These are phyloP conservation scores for Paramecium primaurelia DNA, from an alignment of 73 alveolate genomes.

Conservation along the genomic window DNA sequence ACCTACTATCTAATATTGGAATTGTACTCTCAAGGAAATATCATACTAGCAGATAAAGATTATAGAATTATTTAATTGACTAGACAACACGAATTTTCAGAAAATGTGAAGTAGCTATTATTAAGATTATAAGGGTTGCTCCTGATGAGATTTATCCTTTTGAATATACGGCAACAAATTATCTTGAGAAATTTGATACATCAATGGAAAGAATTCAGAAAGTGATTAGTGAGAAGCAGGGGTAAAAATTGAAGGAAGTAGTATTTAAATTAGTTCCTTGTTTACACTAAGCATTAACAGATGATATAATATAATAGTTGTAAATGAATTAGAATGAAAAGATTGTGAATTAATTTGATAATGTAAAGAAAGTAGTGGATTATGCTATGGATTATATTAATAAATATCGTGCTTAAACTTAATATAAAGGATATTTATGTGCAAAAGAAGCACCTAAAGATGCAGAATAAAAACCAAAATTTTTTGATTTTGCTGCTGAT, in stretches of 20 bases:
- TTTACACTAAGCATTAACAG: conserved; percentile 70
- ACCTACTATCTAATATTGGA: conserved; percentile 77
- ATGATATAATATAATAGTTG: conserved; percentile 66
- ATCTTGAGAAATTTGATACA: conserved; percentile 64
- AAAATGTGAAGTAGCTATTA: conserved; percentile 58
- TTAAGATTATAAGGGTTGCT: conserved; percentile 53
- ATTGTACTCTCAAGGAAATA: conserved; percentile 82
- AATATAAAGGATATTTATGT: conserved; percentile 38
- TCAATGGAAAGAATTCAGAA: conserved; percentile 62
- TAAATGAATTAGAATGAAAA: conserved; percentile 67
- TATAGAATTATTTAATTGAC: conserved; percentile 72
- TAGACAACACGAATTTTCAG: conserved; percentile 80
- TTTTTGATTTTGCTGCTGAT: conserved; percentile 69
- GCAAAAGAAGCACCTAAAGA: conserved; percentile 60
- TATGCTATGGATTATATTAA: conserved; percentile 61
- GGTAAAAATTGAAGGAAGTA: conserved; percentile 61
- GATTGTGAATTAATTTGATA: conserved; percentile 58
- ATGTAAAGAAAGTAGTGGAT: conserved; percentile 67
- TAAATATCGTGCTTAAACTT: conserved; percentile 24
- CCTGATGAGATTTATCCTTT: conserved; percentile 85
- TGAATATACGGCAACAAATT: conserved; percentile 74
- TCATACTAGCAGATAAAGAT: conserved; percentile 80
- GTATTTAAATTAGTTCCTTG: conserved; percentile 76
- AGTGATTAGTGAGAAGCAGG: conserved; percentile 59
- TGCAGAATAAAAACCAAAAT: conserved; percentile 52